Conservation (phyloP, 768 basidiomycete species). For the Leccinum barrowsii region DNA sequence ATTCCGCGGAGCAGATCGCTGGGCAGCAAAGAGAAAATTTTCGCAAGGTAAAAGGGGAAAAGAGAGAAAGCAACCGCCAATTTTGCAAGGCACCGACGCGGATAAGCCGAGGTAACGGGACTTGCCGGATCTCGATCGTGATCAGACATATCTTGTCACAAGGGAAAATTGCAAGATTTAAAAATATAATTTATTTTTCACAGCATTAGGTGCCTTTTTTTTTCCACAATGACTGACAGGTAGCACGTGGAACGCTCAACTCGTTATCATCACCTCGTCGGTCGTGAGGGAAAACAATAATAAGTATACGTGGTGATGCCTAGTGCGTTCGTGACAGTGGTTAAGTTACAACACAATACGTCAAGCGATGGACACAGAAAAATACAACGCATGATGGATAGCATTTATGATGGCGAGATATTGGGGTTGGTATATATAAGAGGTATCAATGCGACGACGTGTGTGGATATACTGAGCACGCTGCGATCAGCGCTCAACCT, state of each 20-base stretch:
- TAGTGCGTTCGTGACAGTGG: background rate
- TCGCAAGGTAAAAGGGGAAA: background rate
- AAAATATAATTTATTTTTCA: slow-evolving; percentile 6
- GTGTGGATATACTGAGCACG: background rate
- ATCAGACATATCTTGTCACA: slow-evolving; percentile 10
- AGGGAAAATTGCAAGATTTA: background rate
- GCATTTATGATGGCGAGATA: slow-evolving; percentile 17
- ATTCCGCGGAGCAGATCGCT: background rate
- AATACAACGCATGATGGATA: slow-evolving; percentile 25
- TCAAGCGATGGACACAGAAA: slow-evolving; percentile 7
- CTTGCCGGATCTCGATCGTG: slow-evolving; percentile 24
- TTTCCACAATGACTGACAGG: slow-evolving; percentile 6
- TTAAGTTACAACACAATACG: slow-evolving; percentile 14
- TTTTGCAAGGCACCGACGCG: slow-evolving; percentile 23
- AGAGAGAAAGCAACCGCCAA: background rate
- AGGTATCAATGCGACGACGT: slow-evolving; percentile 21
- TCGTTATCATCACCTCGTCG: slow-evolving; percentile 8
- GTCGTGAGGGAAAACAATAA: slow-evolving; percentile 1
- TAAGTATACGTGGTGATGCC: slow-evolving; percentile 14
- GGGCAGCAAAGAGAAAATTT: background rate
- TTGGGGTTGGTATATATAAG: slow-evolving; percentile 20
- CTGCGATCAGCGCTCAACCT: background rate
- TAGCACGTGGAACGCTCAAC: slow-evolving; percentile 13
- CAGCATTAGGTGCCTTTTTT: background rate
- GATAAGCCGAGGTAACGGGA: slow-evolving; percentile 13